A percentile compares a stretch with the other conserved stretches of the same genome.
Evolutionary conservation across 306 rosid species (phyloP).

Genomic region (Mimosa bimucronata): DNA sequence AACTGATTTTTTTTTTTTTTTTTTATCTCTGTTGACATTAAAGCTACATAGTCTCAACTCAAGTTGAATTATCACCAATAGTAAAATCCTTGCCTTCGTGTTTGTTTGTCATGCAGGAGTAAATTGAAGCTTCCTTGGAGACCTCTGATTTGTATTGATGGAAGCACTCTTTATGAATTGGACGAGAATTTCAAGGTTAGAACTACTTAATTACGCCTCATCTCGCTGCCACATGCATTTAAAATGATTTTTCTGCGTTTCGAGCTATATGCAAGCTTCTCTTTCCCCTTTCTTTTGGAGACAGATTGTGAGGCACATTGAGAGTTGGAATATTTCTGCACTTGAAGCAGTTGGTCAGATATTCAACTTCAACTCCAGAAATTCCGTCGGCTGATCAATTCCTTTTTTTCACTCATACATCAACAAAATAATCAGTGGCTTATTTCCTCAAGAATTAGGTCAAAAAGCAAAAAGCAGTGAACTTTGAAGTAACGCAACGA

Average conservation of each 20-base stretch:
- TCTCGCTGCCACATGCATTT: constrained; percentile 6
- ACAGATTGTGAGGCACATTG: constrained; percentile 87
- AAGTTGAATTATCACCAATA: constrained; percentile 7
- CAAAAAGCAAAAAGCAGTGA: not conserved
- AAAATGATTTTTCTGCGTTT: constrained; percentile 20
- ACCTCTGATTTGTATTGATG: constrained; percentile 76
- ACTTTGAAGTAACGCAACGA: not conserved
- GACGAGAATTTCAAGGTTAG: constrained; percentile 61
- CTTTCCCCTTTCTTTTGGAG: constrained; percentile 8
- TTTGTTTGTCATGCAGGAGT: constrained; percentile 63
- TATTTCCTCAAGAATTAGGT: not conserved
- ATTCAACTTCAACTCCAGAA: constrained; percentile 56
- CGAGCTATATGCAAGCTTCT: not conserved
- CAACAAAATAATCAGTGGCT: not conserved
- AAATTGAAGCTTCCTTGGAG: constrained; percentile 91
- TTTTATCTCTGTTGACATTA: constrained; percentile 15
- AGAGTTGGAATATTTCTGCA: constrained; percentile 88
- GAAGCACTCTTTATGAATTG: constrained; percentile 75
- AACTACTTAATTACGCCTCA: constrained; percentile 18
- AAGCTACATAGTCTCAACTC: constrained; percentile 3
- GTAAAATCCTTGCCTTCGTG: constrained; percentile 19
- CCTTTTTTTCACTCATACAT: constrained; percentile 18
- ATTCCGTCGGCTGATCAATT: constrained; percentile 32
- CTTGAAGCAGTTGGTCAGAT: constrained; percentile 85
- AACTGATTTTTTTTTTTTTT: not conserved